A percentile compares a stretch with the other conserved stretches of the same genome.
phyloP scores from a whole-genome alignment of 1,284 basidiomycete genomes.

The Pseudomicrostroma phylloplanum region DNA sequence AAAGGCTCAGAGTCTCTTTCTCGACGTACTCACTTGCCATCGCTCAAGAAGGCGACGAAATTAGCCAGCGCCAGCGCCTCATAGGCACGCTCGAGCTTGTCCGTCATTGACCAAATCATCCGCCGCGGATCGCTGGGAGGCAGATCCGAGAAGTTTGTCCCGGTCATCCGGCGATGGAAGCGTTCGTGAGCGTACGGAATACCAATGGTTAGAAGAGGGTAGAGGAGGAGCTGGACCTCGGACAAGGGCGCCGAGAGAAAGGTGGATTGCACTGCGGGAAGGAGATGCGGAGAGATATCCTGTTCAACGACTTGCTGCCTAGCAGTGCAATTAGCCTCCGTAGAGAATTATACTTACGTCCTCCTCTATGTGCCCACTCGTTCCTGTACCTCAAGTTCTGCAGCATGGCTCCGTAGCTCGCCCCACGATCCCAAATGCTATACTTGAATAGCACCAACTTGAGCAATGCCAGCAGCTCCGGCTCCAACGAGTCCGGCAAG shows the following conservation, averaged over 20 bases:
- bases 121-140: constrained; percentile 55
- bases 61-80: constrained; percentile 64
- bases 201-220: constrained; percentile 68
- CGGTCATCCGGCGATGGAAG: constrained; percentile 68
- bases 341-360: constrained; percentile 5
- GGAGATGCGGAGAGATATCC: not conserved
- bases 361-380: constrained; percentile 42
- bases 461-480: constrained; percentile 72
- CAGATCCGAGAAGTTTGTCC: constrained; percentile 75
- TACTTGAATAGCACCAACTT: constrained; percentile 74
- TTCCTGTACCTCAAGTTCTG: constrained; percentile 66
- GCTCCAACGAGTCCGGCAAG: constrained; percentile 65
- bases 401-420: constrained; percentile 83
- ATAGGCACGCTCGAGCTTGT: constrained; percentile 62
- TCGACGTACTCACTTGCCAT: constrained; percentile 65
- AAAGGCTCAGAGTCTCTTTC: not conserved
- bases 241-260: constrained; percentile 33
- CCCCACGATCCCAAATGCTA: constrained; percentile 71
- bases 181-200: constrained; percentile 72
- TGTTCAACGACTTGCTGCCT: too few relatives aligned
- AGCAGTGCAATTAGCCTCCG: too few relatives aligned
- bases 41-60: constrained; percentile 71
- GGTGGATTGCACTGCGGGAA: constrained; percentile 25
- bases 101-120: constrained; percentile 65
- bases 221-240: constrained; percentile 52